These are phyloP conservation scores for Graphiopsis chlorocephala DNA, from an alignment of 2,329 filamentous ascomycete genomes.

Conservation along the genomic window DNA sequence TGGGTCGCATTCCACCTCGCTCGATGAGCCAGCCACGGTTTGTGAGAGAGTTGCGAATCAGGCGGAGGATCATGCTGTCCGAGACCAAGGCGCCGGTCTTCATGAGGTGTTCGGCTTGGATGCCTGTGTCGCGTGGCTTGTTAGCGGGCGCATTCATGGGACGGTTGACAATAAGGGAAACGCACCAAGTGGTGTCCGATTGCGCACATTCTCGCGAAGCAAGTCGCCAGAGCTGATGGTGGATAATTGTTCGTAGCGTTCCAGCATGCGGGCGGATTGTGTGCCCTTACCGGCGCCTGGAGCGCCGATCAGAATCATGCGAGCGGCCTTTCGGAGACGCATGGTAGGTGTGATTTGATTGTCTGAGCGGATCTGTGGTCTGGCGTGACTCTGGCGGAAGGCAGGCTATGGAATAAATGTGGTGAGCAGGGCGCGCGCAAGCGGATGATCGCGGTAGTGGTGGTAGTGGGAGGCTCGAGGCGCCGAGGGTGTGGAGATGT, in stretches of 20 bases:
- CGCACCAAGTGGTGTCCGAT: slow-evolving; percentile 77
- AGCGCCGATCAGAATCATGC: slow-evolving; percentile 90
- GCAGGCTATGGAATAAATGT: background rate
- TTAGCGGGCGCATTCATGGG: background rate
- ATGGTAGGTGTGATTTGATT: slow-evolving; percentile 25
- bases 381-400: background rate
- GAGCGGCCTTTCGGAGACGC: slow-evolving; percentile 68
- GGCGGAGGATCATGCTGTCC: slow-evolving; percentile 83
- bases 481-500: background rate
- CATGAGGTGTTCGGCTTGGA: slow-evolving; percentile 87
- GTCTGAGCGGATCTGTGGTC: background rate
- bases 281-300: slow-evolving; percentile 96
- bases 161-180: background rate
- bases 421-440: background rate
- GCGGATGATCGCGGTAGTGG: background rate
- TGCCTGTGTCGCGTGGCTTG: slow-evolving; percentile 55
- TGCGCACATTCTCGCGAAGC: slow-evolving; percentile 87
- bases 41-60: slow-evolving; percentile 86
- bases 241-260: slow-evolving; percentile 82
- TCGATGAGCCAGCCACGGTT: slow-evolving; percentile 74
- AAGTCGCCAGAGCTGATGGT: slow-evolving; percentile 93
- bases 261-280: slow-evolving; percentile 83
- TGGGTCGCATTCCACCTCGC: slow-evolving; percentile 41
- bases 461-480: background rate
- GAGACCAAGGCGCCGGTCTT: slow-evolving; percentile 85